These are phyloP conservation scores for Kalmusia sp. DNA, from an alignment of 2,329 filamentous ascomycete species.

Conservation along the genomic window DNA sequence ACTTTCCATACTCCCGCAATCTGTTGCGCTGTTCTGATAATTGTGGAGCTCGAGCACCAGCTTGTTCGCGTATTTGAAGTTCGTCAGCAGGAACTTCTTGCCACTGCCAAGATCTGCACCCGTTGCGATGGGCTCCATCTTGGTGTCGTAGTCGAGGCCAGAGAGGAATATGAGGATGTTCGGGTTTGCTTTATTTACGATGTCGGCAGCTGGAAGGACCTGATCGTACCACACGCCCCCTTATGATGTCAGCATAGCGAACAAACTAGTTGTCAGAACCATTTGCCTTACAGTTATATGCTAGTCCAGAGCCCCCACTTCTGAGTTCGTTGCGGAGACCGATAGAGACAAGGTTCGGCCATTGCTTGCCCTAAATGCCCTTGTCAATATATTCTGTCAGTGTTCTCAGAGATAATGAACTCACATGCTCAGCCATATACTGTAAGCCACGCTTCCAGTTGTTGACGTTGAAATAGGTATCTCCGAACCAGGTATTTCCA, in stretches of 20 bases:
- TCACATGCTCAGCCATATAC: constrained; percentile 67
- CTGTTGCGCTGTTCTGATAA: constrained; percentile 60
- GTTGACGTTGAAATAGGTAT: constrained; percentile 61
- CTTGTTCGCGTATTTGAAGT: constrained; percentile 62
- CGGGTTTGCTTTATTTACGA: constrained; percentile 60
- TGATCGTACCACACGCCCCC: constrained; percentile 65
- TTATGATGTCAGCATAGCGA: no score
- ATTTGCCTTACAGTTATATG: no score
- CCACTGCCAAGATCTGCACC: constrained; percentile 58
- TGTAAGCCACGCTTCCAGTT: constrained; percentile 68
- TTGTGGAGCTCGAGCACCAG: constrained; percentile 68
- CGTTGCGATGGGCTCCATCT: constrained; percentile 59
- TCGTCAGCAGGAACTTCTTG: constrained; percentile 53
- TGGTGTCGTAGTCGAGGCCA: constrained; percentile 65
- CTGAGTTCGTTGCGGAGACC: constrained; percentile 63
- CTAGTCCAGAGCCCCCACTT: constrained; percentile 35
- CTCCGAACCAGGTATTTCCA: constrained; percentile 68
- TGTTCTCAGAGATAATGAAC: neutral
- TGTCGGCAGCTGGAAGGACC: constrained; percentile 56
- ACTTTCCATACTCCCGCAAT: constrained; percentile 56
- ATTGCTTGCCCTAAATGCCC: constrained; percentile 37
- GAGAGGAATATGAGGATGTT: constrained; percentile 65
- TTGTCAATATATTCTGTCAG: neutral
- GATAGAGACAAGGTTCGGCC: constrained; percentile 61
- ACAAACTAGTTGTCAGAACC: no score